Evolutionary conservation across 495 filamentous ascomycete species (phyloP), one percentile per base, ranked within the genome.

Genomic region (Jackrogersella multiformis): DNA sequence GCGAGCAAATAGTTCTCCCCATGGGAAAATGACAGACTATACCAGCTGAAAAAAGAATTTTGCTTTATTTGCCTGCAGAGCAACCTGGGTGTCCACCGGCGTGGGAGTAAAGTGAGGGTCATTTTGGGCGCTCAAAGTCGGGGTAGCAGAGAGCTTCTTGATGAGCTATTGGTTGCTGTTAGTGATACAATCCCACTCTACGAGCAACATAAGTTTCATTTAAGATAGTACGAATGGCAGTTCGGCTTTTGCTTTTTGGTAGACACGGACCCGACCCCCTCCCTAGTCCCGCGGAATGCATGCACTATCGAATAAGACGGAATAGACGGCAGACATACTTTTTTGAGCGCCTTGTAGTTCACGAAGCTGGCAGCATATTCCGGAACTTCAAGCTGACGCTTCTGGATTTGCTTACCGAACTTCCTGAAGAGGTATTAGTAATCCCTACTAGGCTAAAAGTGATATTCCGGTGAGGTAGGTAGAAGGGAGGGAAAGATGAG

Each of bases 361-460:
- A 98, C 94, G 76, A 99, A 98, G 79, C 92, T 97, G 51, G 94
- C 92, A 46, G 94, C 95, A 90, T 99, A 99, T 85, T 99, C 95
- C 34, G 95, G 95, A 32, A 99, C 92, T 78, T 99, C 95, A 71
- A 99, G 92, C 83, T 98, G 94, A 77, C 93, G 89, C 84, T 95
- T 97, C 82, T 97, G 96, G 67, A 98, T 95, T 72, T 97, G 90
- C 85, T 99, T 99, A 77, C 95, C 95, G 82, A 98, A 99, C 87
- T 99, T 98, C 95, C 95, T 99, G 58, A 12, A 53, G 49, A 54
- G 42, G 36, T 15, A 60, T 71, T 56, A 71, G 68, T 39, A 26
- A 55, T 30, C 48, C 32, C 58, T 59, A 7, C 15, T 23, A 18
- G 16, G 28, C 32, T 36, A 51, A 59, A 4, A 44, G 48, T 13